Conservation (phyloP, 176 grass and related monocot genomes). For the Avena atlantica region DNA sequence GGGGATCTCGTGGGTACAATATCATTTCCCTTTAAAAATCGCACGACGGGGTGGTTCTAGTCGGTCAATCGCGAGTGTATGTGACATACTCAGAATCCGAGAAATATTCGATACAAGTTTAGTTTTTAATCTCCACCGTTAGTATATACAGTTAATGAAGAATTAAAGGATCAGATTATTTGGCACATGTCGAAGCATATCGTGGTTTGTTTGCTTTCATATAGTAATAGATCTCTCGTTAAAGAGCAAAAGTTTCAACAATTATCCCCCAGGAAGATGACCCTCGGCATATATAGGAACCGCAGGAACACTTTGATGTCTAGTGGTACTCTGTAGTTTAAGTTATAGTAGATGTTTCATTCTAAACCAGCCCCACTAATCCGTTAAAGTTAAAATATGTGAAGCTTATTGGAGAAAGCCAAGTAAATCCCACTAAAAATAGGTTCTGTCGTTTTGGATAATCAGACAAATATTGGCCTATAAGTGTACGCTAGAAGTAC, state of each 20-base stretch:
- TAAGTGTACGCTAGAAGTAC: neutral
- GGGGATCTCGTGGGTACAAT: too few species aligned
- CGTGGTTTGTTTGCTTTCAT: too few species aligned
- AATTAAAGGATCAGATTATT: too few species aligned
- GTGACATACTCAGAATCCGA: too few species aligned
- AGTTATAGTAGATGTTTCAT: neutral
- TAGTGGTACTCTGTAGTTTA: neutral
- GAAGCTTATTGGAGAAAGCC: neutral
- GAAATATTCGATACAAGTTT: too few species aligned
- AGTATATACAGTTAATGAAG: too few species aligned
- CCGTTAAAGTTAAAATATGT: neutral
- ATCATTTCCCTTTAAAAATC: too few species aligned
- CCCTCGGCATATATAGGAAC: neutral
- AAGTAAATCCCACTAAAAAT: neutral
- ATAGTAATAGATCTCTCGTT: neutral
- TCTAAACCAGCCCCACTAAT: neutral
- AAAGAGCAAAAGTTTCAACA: neutral
- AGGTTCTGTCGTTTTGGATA: too few species aligned
- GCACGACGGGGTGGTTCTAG: too few species aligned
- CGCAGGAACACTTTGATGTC: neutral
- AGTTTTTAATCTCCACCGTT: too few species aligned
- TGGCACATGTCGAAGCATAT: too few species aligned
- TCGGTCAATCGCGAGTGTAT: too few species aligned
- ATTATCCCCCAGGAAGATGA: neutral
- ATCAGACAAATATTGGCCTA: neutral